phyloP scores from a whole-genome alignment of 2,329 filamentous ascomycete genomes.

The Daldinia sp. region DNA sequence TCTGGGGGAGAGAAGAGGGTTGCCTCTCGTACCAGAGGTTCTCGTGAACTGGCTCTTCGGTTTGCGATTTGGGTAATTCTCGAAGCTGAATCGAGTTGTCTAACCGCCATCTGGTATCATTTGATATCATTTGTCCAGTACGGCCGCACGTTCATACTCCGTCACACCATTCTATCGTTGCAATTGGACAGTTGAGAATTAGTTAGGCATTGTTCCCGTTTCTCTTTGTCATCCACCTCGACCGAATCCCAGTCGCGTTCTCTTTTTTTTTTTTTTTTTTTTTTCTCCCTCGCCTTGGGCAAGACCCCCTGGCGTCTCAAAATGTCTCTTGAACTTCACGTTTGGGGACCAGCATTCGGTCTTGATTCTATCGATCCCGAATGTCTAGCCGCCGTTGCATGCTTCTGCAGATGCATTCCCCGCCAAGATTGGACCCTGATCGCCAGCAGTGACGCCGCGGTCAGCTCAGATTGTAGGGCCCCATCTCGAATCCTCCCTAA shows the following conservation, averaged over 20 bases:
- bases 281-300: background rate
- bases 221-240: constrained; percentile 10
- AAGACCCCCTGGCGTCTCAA: background rate
- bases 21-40: constrained; percentile 1
- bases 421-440: constrained; percentile 72
- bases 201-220: constrained; percentile 2
- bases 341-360: constrained; percentile 89
- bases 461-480: constrained; percentile 73
- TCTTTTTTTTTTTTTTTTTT: background rate
- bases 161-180: constrained; percentile 4
- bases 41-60: constrained; percentile 3
- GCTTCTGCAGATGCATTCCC: constrained; percentile 71
- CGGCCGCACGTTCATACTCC: constrained; percentile 10
- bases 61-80: constrained; percentile 8
- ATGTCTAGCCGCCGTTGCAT: constrained; percentile 84
- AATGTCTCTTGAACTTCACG: constrained; percentile 75
- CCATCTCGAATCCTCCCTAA: constrained; percentile 23
- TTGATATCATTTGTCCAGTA: background rate
- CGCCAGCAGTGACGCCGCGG: constrained; percentile 74
- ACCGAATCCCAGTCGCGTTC: constrained; percentile 9
- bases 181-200: constrained; percentile 16
- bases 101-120: background rate
- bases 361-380: constrained; percentile 91
- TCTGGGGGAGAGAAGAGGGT: no score
- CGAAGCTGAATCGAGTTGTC: constrained; percentile 9